These are phyloP conservation scores for Suaeda aralocaspica DNA, from an alignment of 148 eudicot genomes.

Conservation along the genomic window DNA sequence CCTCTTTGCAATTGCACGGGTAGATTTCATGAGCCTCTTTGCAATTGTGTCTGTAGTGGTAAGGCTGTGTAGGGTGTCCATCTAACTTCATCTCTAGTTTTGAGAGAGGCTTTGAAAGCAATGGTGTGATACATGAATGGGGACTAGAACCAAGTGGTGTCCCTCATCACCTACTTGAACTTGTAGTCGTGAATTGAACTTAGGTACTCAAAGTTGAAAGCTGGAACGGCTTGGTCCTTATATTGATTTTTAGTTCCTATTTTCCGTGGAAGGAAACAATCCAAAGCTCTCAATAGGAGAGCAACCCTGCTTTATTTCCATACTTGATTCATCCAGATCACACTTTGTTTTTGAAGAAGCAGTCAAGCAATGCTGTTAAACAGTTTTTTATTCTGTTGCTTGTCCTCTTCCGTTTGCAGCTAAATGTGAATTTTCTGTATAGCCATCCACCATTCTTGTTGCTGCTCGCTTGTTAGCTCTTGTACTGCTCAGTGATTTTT, in stretches of 20 bases:
- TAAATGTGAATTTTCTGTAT: neutral
- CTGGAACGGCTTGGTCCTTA: too few species aligned
- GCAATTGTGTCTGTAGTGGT: neutral
- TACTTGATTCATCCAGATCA: too few species aligned
- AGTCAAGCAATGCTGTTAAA: neutral
- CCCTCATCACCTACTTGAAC: neutral
- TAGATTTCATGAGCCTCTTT: neutral
- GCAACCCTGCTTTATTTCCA: too few species aligned
- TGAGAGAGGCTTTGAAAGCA: neutral
- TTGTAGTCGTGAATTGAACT: too few species aligned
- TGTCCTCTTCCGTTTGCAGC: neutral
- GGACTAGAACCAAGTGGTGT: neutral
- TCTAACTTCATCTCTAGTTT: neutral
- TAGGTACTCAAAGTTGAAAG: too few species aligned
- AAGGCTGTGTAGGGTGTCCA: neutral
- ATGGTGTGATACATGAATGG: neutral
- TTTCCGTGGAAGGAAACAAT: too few species aligned
- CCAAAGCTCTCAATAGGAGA: too few species aligned
- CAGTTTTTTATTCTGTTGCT: neutral
- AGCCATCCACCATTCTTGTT: neutral
- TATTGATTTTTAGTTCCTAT: too few species aligned
- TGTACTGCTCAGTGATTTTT: conserved; percentile 5
- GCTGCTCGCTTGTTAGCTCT: neutral
- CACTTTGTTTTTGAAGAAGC: neutral
- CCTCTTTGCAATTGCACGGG: neutral